A percentile compares a stretch with the other conserved stretches of the same genome.
These are phyloP conservation scores for Diaporthe capsici DNA, from an alignment of 2,329 filamentous ascomycete genomes.

Conservation along the genomic window DNA sequence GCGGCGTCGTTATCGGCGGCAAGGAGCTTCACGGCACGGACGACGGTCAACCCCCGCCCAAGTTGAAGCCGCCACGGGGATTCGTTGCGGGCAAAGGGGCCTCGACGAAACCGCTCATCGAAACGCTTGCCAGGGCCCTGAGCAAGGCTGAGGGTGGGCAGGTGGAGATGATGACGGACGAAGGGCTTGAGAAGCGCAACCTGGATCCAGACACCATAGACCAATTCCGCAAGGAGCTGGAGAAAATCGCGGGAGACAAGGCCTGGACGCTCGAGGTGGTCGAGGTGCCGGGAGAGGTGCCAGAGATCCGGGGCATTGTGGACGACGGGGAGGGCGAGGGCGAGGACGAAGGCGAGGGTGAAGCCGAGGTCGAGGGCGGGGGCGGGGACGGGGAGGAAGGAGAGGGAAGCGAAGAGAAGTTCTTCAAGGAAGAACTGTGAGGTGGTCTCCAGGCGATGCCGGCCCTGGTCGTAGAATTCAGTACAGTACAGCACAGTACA, in stretches of 20 bases:
- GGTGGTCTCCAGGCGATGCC: constrained; percentile 10
- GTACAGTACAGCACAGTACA: constrained; percentile 8
- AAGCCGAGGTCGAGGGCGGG: constrained; percentile 44
- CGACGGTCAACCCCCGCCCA: constrained; percentile 61
- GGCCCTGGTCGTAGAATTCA: neutral
- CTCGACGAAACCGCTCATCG: constrained; percentile 51
- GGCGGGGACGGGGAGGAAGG: constrained; percentile 43
- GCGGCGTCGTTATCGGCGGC: constrained; percentile 67
- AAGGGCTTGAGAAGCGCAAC: constrained; percentile 78
- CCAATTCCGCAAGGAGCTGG: constrained; percentile 76
- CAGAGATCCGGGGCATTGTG: constrained; percentile 80
- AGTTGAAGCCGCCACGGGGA: constrained; percentile 61
- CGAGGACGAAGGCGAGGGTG: constrained; percentile 46
- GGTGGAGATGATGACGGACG: constrained; percentile 71
- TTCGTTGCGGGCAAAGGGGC: constrained; percentile 51
- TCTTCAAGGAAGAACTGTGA: constrained; percentile 68
- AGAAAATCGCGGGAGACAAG: constrained; percentile 77
- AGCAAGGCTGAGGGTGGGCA: constrained; percentile 72
- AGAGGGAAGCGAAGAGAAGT: constrained; percentile 65
- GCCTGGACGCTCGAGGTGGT: constrained; percentile 88
- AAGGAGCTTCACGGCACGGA: constrained; percentile 63
- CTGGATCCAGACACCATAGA: constrained; percentile 78
- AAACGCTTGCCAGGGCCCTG: constrained; percentile 61
- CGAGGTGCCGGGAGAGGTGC: constrained; percentile 71
- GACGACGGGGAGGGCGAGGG: constrained; percentile 67